Evolutionary conservation across 331 rosid species (phyloP).

Genomic region (Rhamnella rubrinervis): DNA sequence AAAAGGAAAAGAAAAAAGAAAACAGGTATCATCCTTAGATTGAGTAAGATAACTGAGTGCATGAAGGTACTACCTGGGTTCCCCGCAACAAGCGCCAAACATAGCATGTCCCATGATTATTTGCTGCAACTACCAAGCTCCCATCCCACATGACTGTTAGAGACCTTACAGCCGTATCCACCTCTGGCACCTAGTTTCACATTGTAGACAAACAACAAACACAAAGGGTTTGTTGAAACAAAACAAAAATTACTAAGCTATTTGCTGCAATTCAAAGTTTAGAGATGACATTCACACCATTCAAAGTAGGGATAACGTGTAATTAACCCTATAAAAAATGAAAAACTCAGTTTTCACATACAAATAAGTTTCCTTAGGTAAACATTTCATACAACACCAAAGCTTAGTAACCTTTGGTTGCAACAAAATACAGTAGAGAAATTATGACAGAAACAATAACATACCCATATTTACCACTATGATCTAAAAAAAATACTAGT

Average conservation of each 20-base stretch:
- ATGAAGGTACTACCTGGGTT: slow-evolving; percentile 65
- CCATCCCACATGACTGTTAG: slow-evolving; percentile 99
- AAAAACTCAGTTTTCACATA: too few species aligned
- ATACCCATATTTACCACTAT: neutral
- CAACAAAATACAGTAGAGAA: too few species aligned
- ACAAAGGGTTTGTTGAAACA: too few species aligned
- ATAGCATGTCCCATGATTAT: slow-evolving; percentile 96
- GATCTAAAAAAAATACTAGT: neutral
- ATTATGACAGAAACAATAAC: too few species aligned
- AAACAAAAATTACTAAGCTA: too few species aligned
- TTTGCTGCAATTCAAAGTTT: too few species aligned
- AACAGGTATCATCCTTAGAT: slow-evolving; percentile 11
- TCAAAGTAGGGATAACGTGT: neutral
- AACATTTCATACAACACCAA: too few species aligned
- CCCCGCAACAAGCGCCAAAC: slow-evolving; percentile 98
- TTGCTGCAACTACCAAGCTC: slow-evolving; percentile 98
- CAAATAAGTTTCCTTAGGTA: too few species aligned
- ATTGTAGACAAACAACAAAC: slow-evolving; percentile 13
- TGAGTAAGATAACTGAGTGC: slow-evolving; percentile 1
- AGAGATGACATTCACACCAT: too few species aligned
- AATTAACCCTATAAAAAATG: slow-evolving; percentile 12
- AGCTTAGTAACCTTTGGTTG: too few species aligned
- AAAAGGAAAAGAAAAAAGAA: neutral
- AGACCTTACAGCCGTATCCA: slow-evolving; percentile 96
- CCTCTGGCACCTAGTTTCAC: slow-evolving; percentile 88